Conservation (phyloP, 331 rosid genomes). For the Quercus tomentella region DNA sequence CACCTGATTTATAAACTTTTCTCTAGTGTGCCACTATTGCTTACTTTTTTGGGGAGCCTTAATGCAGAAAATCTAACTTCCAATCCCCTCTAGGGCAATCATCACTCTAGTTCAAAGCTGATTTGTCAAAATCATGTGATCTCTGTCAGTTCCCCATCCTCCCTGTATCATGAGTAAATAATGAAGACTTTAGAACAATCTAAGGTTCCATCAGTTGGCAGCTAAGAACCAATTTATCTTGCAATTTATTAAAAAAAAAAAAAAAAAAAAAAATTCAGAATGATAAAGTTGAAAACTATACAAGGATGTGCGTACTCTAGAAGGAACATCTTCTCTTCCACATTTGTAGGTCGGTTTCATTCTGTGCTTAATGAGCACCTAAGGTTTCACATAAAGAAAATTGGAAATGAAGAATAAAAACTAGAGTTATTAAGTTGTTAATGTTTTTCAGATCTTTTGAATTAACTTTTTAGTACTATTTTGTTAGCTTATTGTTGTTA, state of each 20-base stretch:
- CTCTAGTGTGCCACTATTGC: no score
- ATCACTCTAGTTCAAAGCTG: no score
- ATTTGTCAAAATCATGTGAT: no score
- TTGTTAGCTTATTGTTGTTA: not conserved
- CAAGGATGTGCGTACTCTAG: not conserved
- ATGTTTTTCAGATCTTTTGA: not conserved
- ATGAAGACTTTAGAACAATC: no score
- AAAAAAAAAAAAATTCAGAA: not conserved
- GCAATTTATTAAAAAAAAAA: not conserved
- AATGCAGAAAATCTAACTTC: no score
- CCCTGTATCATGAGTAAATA: no score
- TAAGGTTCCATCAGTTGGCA: no score
- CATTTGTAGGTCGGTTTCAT: not conserved
- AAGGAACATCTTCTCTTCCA: not conserved
- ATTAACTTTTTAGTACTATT: not conserved
- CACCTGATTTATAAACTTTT: no score
- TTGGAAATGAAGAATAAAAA: not conserved
- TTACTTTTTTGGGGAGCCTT: no score
- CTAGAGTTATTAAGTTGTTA: not conserved
- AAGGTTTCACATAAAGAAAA: not conserved
- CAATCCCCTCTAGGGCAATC: no score
- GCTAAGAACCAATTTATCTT: not conserved
- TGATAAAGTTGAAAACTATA: not conserved
- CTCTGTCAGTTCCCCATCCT: no score
- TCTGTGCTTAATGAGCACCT: not conserved